Evolutionary conservation across 108 stramenopile genomes (phyloP).

Genomic region (Aurantiochytrium sp.): DNA sequence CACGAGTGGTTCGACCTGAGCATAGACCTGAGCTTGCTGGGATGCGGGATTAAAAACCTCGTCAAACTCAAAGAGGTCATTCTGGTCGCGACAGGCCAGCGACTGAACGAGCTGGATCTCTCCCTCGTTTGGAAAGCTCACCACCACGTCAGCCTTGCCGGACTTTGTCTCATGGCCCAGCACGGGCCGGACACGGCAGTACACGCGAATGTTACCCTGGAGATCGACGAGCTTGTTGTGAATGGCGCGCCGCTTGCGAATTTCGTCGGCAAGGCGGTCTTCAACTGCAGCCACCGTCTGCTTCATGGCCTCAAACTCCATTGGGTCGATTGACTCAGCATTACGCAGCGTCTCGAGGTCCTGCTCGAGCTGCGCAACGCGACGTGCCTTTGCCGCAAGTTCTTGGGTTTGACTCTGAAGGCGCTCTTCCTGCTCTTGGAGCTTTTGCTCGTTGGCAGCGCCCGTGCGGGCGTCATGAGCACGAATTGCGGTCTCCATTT

Average conservation of each 20-base stretch:
- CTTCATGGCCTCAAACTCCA: background rate
- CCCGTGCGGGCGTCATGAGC: background rate
- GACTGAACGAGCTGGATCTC: background rate
- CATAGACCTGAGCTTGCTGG: constrained; percentile 39
- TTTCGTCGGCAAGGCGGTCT: constrained; percentile 5
- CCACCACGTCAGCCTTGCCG: background rate
- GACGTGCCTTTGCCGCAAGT: background rate
- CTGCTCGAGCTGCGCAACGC: background rate
- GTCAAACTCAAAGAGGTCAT: constrained; percentile 51
- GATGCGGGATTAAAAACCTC: constrained; percentile 41
- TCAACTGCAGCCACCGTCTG: background rate
- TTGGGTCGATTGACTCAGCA: background rate
- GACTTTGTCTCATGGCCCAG: constrained; percentile 25
- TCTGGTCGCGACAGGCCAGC: background rate
- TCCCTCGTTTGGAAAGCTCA: background rate
- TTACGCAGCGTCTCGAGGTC: background rate
- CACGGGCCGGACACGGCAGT: constrained; percentile 47
- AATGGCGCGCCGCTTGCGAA: constrained; percentile 15
- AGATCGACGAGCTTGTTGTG: constrained; percentile 49
- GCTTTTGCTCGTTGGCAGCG: background rate
- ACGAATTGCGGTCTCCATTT: background rate
- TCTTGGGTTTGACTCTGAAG: background rate
- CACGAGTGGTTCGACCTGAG: constrained; percentile 39
- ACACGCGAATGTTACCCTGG: constrained; percentile 57
- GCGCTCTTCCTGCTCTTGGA: background rate